Evolutionary conservation across 331 rosid genomes (phyloP).

Genomic region (Ulmus americana): DNA sequence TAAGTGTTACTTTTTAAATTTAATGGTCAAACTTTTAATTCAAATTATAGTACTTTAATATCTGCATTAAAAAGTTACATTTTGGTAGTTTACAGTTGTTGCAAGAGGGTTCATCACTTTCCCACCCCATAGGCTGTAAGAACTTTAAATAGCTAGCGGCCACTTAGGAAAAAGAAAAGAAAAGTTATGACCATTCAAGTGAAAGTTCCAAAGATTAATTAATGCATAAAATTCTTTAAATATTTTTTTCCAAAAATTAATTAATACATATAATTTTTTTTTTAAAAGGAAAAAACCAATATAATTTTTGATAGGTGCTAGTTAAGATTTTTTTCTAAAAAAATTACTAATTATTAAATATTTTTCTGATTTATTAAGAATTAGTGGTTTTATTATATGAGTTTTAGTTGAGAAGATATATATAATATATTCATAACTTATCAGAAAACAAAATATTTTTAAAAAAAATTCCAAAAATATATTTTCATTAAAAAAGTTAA

Average conservation of each 20-base stretch:
- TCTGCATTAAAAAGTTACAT: not conserved
- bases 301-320: no score
- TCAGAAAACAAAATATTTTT: no score
- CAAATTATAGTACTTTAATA: not conserved
- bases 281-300: no score
- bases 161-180: not conserved
- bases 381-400: no score
- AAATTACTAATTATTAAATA: no score
- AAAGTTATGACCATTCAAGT: not conserved
- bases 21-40: slow-evolving; percentile 18
- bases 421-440: no score
- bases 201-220: not conserved
- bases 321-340: no score
- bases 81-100: not conserved
- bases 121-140: slow-evolving; percentile 10
- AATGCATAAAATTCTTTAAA: not conserved
- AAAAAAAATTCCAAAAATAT: no score
- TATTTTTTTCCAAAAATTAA: not conserved
- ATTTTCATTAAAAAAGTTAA: no score
- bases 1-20: not conserved
- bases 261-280: not conserved
- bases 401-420: no score
- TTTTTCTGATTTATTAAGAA: no score
- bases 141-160: slow-evolving; percentile 6
- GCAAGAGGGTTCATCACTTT: slow-evolving; percentile 13